A percentile compares a stretch with the other conserved stretches of the same genome.
phyloP scores from a whole-genome alignment of 441 rosid genomes.

The Bruguiera hainesii region DNA sequence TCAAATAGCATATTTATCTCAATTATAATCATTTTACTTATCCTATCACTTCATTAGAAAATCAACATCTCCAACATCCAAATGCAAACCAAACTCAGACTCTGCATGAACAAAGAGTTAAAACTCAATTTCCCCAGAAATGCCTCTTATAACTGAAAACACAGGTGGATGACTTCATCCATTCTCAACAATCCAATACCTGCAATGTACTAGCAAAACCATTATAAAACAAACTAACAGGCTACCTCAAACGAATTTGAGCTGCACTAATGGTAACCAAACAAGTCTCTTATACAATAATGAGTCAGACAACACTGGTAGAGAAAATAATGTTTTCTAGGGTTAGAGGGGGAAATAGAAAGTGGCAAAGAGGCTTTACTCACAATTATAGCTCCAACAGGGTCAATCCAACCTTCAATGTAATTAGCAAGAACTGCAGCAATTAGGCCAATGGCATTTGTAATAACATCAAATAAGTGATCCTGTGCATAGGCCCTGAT shows the following conservation, averaged over 20 bases:
- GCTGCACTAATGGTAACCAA: not conserved
- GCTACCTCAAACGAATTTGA: not conserved
- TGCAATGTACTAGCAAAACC: not conserved
- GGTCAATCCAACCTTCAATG: constrained; percentile 83
- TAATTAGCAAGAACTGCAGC: constrained; percentile 86
- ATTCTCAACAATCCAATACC: no score
- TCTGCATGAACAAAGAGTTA: not conserved
- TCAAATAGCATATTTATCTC: not conserved
- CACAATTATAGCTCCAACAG: constrained; percentile 92
- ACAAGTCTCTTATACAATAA: not conserved
- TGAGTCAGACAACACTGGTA: not conserved
- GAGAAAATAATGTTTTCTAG: not conserved
- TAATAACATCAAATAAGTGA: constrained; percentile 91
- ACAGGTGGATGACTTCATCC: no score
- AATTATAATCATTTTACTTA: not conserved
- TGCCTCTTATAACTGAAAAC: not conserved
- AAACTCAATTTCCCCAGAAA: not conserved
- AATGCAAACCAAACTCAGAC: not conserved
- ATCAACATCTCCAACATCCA: not conserved
- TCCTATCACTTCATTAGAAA: not conserved
- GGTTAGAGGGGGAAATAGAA: not conserved
- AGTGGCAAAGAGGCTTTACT: constrained; percentile 22
- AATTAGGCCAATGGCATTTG: constrained; percentile 82
- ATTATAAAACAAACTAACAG: not conserved
- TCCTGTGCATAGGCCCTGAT: constrained; percentile 95